Conservation (phyloP, 805 yeast genomes). For the Candida odintsovae region DNA sequence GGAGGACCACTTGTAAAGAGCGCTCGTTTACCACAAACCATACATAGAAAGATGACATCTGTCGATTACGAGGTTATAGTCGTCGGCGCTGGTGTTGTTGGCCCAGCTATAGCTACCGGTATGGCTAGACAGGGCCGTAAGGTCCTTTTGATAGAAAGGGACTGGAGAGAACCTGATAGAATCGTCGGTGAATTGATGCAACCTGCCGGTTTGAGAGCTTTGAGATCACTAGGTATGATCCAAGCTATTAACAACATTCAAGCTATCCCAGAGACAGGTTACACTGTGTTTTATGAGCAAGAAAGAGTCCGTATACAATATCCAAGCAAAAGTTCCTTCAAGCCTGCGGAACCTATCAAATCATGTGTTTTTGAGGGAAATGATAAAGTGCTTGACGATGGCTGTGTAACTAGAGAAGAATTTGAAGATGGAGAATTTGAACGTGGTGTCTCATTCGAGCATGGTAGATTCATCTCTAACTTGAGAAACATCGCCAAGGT, state of each 20-base stretch:
- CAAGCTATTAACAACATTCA: conserved; percentile 69
- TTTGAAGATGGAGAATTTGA: conserved; percentile 56
- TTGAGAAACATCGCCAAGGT: conserved; percentile 61
- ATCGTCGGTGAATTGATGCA: conserved; percentile 97
- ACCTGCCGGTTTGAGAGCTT: conserved; percentile 90
- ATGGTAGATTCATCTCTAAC: conserved; percentile 80
- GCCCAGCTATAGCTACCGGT: conserved; percentile 88
- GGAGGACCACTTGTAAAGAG: background rate
- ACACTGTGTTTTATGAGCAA: conserved; percentile 65
- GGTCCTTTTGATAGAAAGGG: conserved; percentile 75
- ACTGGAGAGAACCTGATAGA: conserved; percentile 89
- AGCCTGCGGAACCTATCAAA: conserved; percentile 44
- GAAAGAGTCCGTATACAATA: conserved; percentile 59
- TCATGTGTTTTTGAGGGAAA: conserved; percentile 52
- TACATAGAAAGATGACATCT: background rate
- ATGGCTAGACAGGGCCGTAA: conserved; percentile 85
- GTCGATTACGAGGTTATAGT: conserved; percentile 72
- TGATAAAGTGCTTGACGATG: conserved; percentile 47
- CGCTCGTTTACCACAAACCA: background rate
- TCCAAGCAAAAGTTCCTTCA: conserved; percentile 52
- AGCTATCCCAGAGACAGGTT: conserved; percentile 75
- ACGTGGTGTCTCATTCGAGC: conserved; percentile 85
- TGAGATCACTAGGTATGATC: conserved; percentile 77
- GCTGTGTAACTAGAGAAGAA: conserved; percentile 40
- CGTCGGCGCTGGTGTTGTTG: conserved; percentile 98